Evolutionary conservation across 495 filamentous ascomycete genomes (phyloP).

Genomic region (Patellaria atrata): DNA sequence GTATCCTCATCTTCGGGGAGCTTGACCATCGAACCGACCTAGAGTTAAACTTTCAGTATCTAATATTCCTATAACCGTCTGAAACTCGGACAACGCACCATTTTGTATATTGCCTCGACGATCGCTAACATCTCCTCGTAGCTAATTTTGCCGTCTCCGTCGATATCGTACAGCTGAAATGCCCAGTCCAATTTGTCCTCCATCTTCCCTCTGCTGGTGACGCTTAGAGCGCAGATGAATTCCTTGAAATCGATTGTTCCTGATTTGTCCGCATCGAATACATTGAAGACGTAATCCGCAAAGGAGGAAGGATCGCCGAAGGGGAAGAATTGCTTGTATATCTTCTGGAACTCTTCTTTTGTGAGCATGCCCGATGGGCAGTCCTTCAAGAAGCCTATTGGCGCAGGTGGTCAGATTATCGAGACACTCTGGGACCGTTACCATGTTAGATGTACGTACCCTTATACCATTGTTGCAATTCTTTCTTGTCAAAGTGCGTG

Average conservation of each 20-base stretch:
- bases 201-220: constrained; percentile 94
- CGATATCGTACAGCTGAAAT: constrained; percentile 98
- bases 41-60: too few relatives aligned
- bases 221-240: constrained; percentile 95
- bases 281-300: constrained; percentile 98
- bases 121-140: constrained; percentile 98
- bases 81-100: constrained; percentile 44
- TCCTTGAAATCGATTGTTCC: constrained; percentile 99
- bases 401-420: not conserved
- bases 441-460: constrained; percentile 37
- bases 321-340: constrained; percentile 98
- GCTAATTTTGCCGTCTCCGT: constrained; percentile 95
- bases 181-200: constrained; percentile 99
- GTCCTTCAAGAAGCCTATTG: constrained; percentile 86
- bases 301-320: constrained; percentile 95
- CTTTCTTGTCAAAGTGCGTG: constrained; percentile 99
- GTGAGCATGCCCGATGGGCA: constrained; percentile 92
- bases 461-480: constrained; percentile 99
- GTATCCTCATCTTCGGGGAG: constrained; percentile 97
- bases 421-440: too few relatives aligned
- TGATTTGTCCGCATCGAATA: constrained; percentile 93
- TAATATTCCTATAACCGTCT: too few relatives aligned
- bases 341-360: constrained; percentile 98
- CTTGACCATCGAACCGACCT: constrained; percentile 99
- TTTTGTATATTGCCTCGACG: constrained; percentile 98